These are phyloP conservation scores for Crithidia mellificae DNA, from an alignment of 208 protist genomes.

Conservation along the genomic window DNA sequence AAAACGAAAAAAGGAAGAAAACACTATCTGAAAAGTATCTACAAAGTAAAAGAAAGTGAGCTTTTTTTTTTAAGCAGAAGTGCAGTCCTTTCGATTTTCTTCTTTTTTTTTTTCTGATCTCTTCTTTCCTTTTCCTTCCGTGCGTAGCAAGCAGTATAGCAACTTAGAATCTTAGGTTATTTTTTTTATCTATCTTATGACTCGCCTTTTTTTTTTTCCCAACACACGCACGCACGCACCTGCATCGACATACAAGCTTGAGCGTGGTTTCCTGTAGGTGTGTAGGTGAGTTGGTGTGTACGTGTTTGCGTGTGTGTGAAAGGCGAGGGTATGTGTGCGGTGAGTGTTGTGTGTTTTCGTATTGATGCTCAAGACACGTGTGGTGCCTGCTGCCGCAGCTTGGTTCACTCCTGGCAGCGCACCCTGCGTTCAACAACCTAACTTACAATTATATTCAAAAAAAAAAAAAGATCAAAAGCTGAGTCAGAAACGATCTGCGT, in stretches of 20 bases:
- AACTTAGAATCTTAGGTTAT: slow-evolving; percentile 24
- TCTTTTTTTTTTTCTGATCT: background rate
- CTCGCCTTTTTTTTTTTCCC: no score
- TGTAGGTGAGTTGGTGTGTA: slow-evolving; percentile 12
- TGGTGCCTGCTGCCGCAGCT: background rate
- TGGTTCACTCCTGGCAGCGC: background rate
- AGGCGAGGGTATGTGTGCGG: no score
- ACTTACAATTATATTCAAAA: slow-evolving; percentile 8
- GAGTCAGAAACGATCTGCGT: no score
- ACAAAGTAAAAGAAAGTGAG: no score
- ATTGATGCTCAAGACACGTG: background rate
- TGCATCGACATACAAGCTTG: background rate
- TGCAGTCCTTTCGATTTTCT: background rate
- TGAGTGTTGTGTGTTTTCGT: no score
- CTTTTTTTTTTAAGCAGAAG: no score
- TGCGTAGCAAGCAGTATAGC: background rate
- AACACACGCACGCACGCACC: no score
- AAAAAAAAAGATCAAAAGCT: background rate
- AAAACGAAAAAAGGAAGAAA: slow-evolving; percentile 6
- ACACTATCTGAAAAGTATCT: no score
- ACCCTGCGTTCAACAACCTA: background rate
- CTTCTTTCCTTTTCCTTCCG: background rate
- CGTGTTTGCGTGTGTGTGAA: background rate
- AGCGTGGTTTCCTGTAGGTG: background rate
- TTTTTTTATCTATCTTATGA: no score